Percentiles rank a stretch among this genome's conserved stretches.
Evolutionary conservation across 257 asterid genomes (phyloP).

Genomic region (Solanum tacnaense): DNA sequence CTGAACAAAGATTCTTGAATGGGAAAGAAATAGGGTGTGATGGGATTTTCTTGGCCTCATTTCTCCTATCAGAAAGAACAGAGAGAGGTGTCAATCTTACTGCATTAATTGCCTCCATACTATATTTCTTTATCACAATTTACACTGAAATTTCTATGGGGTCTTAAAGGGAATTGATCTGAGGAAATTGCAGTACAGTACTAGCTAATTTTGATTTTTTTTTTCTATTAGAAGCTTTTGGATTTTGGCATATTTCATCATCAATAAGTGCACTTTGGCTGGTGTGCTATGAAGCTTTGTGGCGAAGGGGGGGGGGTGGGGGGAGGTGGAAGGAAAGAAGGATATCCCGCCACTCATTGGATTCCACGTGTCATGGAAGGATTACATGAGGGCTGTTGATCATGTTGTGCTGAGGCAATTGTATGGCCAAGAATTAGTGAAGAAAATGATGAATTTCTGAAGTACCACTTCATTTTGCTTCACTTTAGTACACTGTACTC

Average conservation of each 20-base stretch:
- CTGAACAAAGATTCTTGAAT: conserved; percentile 25
- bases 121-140: neutral
- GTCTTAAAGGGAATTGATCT: neutral
- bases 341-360: conserved; percentile 19
- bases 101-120: conserved; percentile 84
- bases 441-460: neutral
- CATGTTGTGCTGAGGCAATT: conserved; percentile 1
- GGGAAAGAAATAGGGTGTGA: conserved; percentile 18
- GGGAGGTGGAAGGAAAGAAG: conserved; percentile 19
- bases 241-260: neutral
- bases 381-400: neutral
- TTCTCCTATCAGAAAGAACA: conserved; percentile 61
- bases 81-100: conserved; percentile 61
- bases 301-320: neutral
- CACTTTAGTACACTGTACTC: conserved; percentile 1
- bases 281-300: neutral
- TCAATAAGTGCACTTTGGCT: conserved; percentile 3
- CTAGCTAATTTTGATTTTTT: neutral
- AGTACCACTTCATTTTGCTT: neutral
- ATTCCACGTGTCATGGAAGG: conserved; percentile 32
- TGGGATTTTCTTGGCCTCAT: conserved; percentile 31
- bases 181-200: neutral
- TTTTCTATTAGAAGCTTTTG: neutral
- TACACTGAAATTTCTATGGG: neutral
- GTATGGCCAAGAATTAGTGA: conserved; percentile 42